A percentile compares a stretch with the other conserved stretches of the same genome.
Evolutionary conservation across 257 asterid species (phyloP).

Genomic region (Lavandula angustifolia): DNA sequence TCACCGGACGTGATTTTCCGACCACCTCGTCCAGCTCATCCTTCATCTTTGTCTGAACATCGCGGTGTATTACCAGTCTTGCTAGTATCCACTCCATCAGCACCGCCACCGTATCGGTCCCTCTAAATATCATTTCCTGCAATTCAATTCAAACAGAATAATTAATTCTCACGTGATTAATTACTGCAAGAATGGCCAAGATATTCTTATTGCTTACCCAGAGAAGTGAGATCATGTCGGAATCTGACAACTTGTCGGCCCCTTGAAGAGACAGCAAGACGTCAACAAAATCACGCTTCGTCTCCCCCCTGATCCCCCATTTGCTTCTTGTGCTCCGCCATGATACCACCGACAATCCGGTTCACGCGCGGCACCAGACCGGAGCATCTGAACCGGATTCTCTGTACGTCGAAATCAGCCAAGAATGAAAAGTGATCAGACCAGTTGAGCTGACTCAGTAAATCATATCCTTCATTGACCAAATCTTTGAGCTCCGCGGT

Average conservation of each 20-base stretch:
- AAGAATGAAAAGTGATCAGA: conserved; percentile 72
- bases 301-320: conserved; percentile 15
- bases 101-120: conserved; percentile 80
- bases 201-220: conserved; percentile 55
- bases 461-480: conserved; percentile 70
- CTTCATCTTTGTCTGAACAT: conserved; percentile 56
- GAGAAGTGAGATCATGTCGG: conserved; percentile 84
- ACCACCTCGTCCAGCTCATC: conserved; percentile 58
- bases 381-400: conserved; percentile 60
- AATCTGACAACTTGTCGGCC: conserved; percentile 53
- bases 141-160: background rate
- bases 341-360: conserved; percentile 53
- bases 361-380: conserved; percentile 66
- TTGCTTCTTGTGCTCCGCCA: conserved; percentile 43
- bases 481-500: conserved; percentile 46
- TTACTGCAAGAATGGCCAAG: background rate
- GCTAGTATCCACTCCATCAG: conserved; percentile 82
- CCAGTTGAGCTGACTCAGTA: conserved; percentile 67
- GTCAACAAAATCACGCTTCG: conserved; percentile 53
- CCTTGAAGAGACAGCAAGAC: conserved; percentile 66
- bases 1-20: conserved; percentile 49
- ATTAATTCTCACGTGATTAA: too few relatives aligned
- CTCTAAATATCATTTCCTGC: conserved; percentile 91
- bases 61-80: conserved; percentile 66
- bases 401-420: conserved; percentile 62